phyloP scores from a whole-genome alignment of 1,284 basidiomycete species.

The Inonotus obliquus region DNA sequence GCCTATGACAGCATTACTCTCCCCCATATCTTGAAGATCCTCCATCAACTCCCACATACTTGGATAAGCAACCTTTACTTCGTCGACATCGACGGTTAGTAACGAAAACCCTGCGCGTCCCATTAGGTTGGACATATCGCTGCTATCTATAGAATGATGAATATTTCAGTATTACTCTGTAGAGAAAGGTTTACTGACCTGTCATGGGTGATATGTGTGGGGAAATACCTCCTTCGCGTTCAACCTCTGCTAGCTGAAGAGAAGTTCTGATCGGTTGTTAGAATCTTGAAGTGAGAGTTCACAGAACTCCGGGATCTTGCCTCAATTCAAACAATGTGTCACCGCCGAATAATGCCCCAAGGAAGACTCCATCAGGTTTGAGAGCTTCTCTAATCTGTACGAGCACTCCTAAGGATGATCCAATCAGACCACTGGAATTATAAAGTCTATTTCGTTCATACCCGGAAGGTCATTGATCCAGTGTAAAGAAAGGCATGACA shows the following conservation, averaged over 20 bases:
- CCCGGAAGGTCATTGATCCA: slow-evolving; percentile 99
- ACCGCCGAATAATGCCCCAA: slow-evolving; percentile 93
- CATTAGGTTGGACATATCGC: slow-evolving; percentile 89
- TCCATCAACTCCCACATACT: slow-evolving; percentile 96
- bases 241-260: slow-evolving; percentile 91
- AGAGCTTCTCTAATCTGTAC: slow-evolving; percentile 87
- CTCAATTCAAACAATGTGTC: slow-evolving; percentile 95
- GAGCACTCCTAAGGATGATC: slow-evolving; percentile 62
- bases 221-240: slow-evolving; percentile 93
- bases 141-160: slow-evolving; percentile 57
- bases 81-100: slow-evolving; percentile 94
- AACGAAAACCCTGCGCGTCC: slow-evolving; percentile 91
- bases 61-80: slow-evolving; percentile 88
- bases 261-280: slow-evolving; percentile 47
- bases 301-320: slow-evolving; percentile 32
- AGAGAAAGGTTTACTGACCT: slow-evolving; percentile 43
- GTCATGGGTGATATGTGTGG: slow-evolving; percentile 98
- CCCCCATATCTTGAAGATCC: slow-evolving; percentile 94
- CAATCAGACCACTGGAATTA: slow-evolving; percentile 1
- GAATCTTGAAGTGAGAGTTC: neutral
- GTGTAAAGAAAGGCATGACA: slow-evolving; percentile 89
- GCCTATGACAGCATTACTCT: slow-evolving; percentile 87
- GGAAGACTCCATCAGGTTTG: slow-evolving; percentile 90
- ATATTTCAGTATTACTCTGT: neutral
- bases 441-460: slow-evolving; percentile 28